A percentile compares a stretch with the other conserved stretches of the same genome.
Evolutionary conservation across 129 eudicot genomes (phyloP).

Genomic region (Chrysanthemum seticuspe): DNA sequence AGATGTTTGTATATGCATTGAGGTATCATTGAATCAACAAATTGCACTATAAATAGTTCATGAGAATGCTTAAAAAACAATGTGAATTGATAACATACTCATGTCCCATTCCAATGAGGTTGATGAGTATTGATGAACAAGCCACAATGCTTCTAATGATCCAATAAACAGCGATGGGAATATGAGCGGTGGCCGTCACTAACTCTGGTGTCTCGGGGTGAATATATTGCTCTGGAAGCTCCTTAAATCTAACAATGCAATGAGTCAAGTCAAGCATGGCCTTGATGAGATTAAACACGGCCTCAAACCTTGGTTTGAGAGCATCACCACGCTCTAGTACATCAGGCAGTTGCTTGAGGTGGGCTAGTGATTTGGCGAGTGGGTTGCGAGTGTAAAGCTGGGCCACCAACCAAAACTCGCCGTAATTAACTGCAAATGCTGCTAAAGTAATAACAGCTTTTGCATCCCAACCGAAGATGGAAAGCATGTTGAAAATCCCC

Average conservation of each 20-base stretch:
- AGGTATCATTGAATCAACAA: too few relatives aligned
- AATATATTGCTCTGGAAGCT: slow-evolving; percentile 36
- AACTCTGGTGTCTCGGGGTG: slow-evolving; percentile 48
- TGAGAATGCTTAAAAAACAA: too few relatives aligned
- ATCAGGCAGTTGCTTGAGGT: not conserved
- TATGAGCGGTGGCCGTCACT: slow-evolving; percentile 49
- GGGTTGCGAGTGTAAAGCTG: slow-evolving; percentile 5
- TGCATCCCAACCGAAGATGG: slow-evolving; percentile 12
- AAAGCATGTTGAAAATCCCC: slow-evolving; percentile 10
- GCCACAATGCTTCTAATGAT: slow-evolving; percentile 65
- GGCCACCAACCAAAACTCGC: slow-evolving; percentile 15
- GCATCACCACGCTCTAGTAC: not conserved
- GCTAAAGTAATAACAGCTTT: slow-evolving; percentile 9
- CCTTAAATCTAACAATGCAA: not conserved
- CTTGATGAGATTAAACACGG: not conserved
- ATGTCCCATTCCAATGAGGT: slow-evolving; percentile 67
- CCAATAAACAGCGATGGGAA: slow-evolving; percentile 76
- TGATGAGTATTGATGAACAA: slow-evolving; percentile 58
- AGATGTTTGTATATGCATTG: too few relatives aligned
- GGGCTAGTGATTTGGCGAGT: slow-evolving; percentile 7
- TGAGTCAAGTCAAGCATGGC: not conserved
- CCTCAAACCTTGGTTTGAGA: slow-evolving; percentile 1
- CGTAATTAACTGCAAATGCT: slow-evolving; percentile 17
- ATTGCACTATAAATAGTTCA: too few relatives aligned
- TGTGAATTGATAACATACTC: slow-evolving; percentile 43